Base-by-base conservation (phyloP, 2,329 filamentous ascomycete species). In the Paraphaeosphaeria sporulosa region DNA sequence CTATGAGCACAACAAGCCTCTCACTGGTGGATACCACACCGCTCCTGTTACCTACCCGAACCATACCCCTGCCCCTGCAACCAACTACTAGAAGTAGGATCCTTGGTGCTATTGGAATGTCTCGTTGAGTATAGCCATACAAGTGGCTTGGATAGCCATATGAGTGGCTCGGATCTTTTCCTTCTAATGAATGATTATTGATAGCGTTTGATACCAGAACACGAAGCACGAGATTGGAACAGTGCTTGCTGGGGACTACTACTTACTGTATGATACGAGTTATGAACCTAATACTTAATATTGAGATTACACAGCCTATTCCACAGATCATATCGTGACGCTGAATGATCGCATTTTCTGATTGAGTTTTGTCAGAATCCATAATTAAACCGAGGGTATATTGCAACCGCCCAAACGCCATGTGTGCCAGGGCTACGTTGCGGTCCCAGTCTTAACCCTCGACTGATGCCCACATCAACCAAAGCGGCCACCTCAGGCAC, bases 21-120 rank as follows among this genome's bases (percentile, higher is more conserved):
- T 78, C 17, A 66, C 69, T n/a, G 71, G 75, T 38, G 79, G 80
- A 8, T 83, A 82, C 65, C 81, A 83, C 74, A 83, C 80, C 32
- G 78, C 78, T 12, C 81, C 81, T 2, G 72, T 74, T 4, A 79
- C 78, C 34, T 78, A 80, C 59, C 62, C 60, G n/a, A 62, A 60
- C 34, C 25, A 58, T 42, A 64, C 63, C 5, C 61, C 72, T 48
- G 67, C 69, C 17, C n/a, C n/a, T n/a, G n/a, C n/a, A n/a, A 69
- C 72, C 38, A 72, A 71, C 59, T 74, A 75, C 61, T 73, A 69
- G 47, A 36, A 43, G 42, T 43, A 40, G 32, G 57, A 23, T n/a
- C 13, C 40, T 23, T 38, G 17, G 25, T 12, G 27, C 4, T 34
- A 17, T 2, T 9, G 27, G 27, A 1, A 19, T 10, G 15, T 32